phyloP scores from a whole-genome alignment of 805 yeast genomes.

The Spathaspora girioi region DNA sequence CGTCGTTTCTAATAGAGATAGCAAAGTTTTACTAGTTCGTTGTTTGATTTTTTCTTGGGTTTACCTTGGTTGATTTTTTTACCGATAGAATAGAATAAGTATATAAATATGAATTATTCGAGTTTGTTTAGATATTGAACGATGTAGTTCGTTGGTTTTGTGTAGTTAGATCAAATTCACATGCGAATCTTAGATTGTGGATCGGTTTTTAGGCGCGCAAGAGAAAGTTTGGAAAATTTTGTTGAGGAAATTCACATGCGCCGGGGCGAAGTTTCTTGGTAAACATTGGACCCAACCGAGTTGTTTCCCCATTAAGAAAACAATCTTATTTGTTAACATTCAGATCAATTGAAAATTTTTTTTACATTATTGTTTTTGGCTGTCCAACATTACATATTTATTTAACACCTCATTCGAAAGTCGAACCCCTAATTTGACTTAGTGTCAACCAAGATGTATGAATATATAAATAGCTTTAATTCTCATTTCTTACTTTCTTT shows the following conservation, averaged over 20 bases:
- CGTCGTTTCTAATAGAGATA: slow-evolving; percentile 33
- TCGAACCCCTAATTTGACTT: background rate
- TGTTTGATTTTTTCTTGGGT: background rate
- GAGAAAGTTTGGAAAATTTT: background rate
- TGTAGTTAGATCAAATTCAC: background rate
- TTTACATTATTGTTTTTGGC: background rate
- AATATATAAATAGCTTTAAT: background rate
- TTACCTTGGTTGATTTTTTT: background rate
- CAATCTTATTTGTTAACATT: background rate
- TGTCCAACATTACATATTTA: background rate
- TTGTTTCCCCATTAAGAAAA: background rate
- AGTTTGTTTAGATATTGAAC: too few species aligned
- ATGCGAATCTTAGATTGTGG: background rate
- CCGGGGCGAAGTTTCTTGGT: background rate
- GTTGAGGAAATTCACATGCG: background rate
- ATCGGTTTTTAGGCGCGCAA: background rate
- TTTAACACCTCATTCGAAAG: background rate
- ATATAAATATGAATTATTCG: background rate
- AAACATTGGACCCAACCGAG: background rate
- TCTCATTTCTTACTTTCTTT: background rate
- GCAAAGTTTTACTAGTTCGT: slow-evolving; percentile 3
- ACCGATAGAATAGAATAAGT: background rate
- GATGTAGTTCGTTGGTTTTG: too few species aligned
- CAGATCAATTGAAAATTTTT: background rate
- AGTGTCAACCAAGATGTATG: too few species aligned